These are phyloP conservation scores for Pseudogymnoascus sp. DNA, from an alignment of 2,329 filamentous ascomycete species.

Conservation along the genomic window DNA sequence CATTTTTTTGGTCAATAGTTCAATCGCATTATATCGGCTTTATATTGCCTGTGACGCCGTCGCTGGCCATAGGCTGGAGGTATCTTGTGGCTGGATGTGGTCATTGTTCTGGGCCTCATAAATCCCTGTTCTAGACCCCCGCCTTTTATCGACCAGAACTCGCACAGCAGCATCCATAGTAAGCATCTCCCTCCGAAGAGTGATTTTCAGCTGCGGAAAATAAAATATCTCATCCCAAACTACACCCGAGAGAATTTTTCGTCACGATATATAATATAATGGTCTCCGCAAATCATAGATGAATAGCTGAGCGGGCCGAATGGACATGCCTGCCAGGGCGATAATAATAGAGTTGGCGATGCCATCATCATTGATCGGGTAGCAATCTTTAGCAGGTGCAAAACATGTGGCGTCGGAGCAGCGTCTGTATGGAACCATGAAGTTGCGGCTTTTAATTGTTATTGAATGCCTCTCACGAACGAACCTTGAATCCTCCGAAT, in stretches of 20 bases:
- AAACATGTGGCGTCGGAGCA: constrained; percentile 1
- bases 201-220: not conserved
- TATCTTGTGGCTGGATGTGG: not conserved
- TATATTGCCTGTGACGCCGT: not conserved
- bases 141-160: not conserved
- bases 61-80: not conserved
- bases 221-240: constrained; percentile 1
- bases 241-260: not conserved
- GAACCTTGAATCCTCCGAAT: not conserved
- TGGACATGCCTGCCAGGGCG: not conserved
- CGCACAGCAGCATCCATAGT: not conserved
- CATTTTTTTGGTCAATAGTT: not conserved
- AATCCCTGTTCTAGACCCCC: constrained; percentile 1
- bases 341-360: constrained; percentile 4
- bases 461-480: not conserved
- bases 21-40: not conserved
- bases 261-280: not conserved
- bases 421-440: not conserved
- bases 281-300: not conserved
- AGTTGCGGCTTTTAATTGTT: not conserved
- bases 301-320: constrained; percentile 2
- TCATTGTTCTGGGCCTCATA: not conserved
- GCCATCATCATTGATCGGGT: constrained; percentile 1
- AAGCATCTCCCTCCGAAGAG: not conserved
- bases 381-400: not conserved